Base-by-base conservation (phyloP, 768 basidiomycete genomes). In the Rhodotorula graminis region DNA sequence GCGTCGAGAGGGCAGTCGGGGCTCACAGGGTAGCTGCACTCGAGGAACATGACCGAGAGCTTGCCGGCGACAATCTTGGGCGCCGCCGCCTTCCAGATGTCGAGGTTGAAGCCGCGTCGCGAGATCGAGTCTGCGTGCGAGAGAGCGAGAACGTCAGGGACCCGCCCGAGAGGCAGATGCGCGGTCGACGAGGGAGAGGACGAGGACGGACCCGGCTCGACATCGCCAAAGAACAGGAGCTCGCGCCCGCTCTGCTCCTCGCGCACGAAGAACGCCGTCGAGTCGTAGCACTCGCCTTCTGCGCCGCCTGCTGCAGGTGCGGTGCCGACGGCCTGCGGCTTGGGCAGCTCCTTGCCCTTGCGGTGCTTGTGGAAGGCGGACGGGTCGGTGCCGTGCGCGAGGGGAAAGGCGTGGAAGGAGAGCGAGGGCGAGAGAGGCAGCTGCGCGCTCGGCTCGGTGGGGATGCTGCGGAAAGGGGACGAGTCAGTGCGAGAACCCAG, bases 211-310 rank as follows among this genome's bases (percentile, higher is more conserved):
- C 71, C 74, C 18, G 92, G 91, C 78, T 94, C 92, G 71, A 96
- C 89, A 81, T 95, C 93, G 1, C 95, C 95, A 77, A 96, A 95
- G 82, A 97, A 97, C 50, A 97, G 83, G 75, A 97, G 88, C 80
- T 95, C 91, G 60, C 83, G 84, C 11, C 53, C 63, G 47, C 85
- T 84, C 27, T 84, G 81, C 64, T 90, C 84, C 62, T 80, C 79
- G 75, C 88, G 86, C 76, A 97, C 81, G 80, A 95, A 95, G 83
- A 90, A 94, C 25, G 93, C 95, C 2, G 89, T 83, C 23, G 90
- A 90, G 25, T 88, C 85, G 81, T 96, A 93, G 15, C 49, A 81
- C n/a, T 80, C 80, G 29, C 1, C 33, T 18, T 1, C 33, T 1
- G 33, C 56, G 58, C 18, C 4, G 5, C 18, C 49, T 42, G 4